Evolutionary conservation across 2,329 filamentous ascomycete species (phyloP).

Genomic region (Fusarium aywerte): DNA sequence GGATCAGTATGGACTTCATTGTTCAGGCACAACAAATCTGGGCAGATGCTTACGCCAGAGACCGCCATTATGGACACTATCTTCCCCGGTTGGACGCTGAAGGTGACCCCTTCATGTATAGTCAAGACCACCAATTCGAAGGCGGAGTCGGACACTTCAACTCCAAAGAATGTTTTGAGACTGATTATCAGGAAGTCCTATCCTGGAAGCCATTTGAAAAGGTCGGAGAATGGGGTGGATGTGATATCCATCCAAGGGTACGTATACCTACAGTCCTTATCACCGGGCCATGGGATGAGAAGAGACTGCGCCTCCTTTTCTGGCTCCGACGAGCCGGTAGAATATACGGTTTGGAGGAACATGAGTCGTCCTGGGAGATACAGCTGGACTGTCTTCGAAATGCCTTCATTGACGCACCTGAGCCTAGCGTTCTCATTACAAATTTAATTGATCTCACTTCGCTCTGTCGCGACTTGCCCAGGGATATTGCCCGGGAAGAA

Average conservation of each 20-base stretch:
- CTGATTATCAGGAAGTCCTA: conserved; percentile 49
- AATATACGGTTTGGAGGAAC: conserved; percentile 40
- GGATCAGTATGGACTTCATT: conserved; percentile 59
- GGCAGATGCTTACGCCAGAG: conserved; percentile 53
- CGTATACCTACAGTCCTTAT: conserved; percentile 56
- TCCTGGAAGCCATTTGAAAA: conserved; percentile 40
- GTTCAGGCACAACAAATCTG: conserved; percentile 61
- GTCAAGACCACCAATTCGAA: conserved; percentile 32
- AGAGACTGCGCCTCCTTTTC: conserved; percentile 55
- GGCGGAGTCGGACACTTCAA: conserved; percentile 48
- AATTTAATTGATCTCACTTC: conserved; percentile 49
- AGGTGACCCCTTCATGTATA: conserved; percentile 19
- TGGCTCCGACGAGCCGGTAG: conserved; percentile 58
- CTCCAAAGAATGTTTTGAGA: conserved; percentile 52
- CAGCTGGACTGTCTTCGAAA: conserved; percentile 53
- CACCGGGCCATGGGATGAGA: conserved; percentile 56
- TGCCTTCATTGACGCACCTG: conserved; percentile 47
- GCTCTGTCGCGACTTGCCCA: conserved; percentile 46
- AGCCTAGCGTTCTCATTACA: conserved; percentile 46
- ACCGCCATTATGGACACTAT: conserved; percentile 51
- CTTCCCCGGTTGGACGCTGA: conserved; percentile 27
- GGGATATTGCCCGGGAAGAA: conserved; percentile 46
- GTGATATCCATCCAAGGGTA: conserved; percentile 54
- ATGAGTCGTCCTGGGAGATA: conserved; percentile 55
- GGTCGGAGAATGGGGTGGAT: conserved; percentile 39